A percentile compares a stretch with the other conserved stretches of the same genome.
phyloP scores from a whole-genome alignment of 2,329 filamentous ascomycete genomes.

The Phialocephala subalpina region DNA sequence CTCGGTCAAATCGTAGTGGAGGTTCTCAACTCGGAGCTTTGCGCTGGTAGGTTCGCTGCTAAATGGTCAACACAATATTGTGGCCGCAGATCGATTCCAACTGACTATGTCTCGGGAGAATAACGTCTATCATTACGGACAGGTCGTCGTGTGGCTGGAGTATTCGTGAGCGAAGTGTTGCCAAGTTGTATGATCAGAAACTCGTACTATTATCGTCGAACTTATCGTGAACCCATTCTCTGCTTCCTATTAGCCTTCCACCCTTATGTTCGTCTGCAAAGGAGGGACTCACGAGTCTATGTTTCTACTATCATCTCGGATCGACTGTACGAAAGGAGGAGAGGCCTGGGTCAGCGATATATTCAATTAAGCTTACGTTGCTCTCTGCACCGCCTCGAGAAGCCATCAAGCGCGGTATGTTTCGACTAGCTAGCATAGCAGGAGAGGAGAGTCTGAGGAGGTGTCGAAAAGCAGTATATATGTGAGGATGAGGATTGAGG shows the following conservation, averaged over 20 bases:
- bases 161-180: slow-evolving; percentile 32
- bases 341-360: slow-evolving; percentile 55
- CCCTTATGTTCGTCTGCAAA: not conserved
- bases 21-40: slow-evolving; percentile 85
- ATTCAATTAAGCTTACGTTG: slow-evolving; percentile 46
- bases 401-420: slow-evolving; percentile 42
- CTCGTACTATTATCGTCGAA: slow-evolving; percentile 75
- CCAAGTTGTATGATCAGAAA: slow-evolving; percentile 5
- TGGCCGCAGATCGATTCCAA: not conserved
- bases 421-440: slow-evolving; percentile 26
- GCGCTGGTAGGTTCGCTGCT: slow-evolving; percentile 61
- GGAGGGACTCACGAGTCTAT: slow-evolving; percentile 69
- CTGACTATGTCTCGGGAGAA: slow-evolving; percentile 42
- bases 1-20: slow-evolving; percentile 91
- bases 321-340: slow-evolving; percentile 61
- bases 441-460: slow-evolving; percentile 45
- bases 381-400: slow-evolving; percentile 45
- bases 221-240: slow-evolving; percentile 95
- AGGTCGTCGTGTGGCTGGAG: slow-evolving; percentile 39
- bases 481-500: slow-evolving; percentile 44
- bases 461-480: slow-evolving; percentile 41
- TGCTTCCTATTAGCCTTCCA: slow-evolving; percentile 44
- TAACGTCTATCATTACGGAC: slow-evolving; percentile 40
- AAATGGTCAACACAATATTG: slow-evolving; percentile 24
- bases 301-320: slow-evolving; percentile 68